Base-by-base conservation (phyloP, 2,329 filamentous ascomycete species). In the Helotiales sp. region DNA sequence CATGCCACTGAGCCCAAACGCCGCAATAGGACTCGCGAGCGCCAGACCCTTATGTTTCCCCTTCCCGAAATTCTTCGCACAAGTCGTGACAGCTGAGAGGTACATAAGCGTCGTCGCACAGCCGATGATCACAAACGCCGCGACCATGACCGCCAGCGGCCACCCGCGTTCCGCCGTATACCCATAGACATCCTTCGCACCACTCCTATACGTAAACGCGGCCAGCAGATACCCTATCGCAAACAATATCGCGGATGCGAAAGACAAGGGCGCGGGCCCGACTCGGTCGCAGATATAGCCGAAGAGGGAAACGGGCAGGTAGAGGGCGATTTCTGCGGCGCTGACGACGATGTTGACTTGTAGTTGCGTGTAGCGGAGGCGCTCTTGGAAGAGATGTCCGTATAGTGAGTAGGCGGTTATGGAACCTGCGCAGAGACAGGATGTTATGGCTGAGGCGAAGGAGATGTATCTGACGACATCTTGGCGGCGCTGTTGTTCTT, bases 41-140 rank as follows among this genome's bases (percentile, higher is more conserved):
- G 96, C 95, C 60, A 99, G 82, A 0, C 96, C 96, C 75, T 95
- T 91, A 75, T 96, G 90, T 75, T 90, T 92, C 3, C 93, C 93
- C 68, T 91, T 89, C 58, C 94, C 94, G 80, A 98, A 99, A 81
- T 98, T 99, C 87, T 99, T 99, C 40, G 96, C 96, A 76, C 93
- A 97, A 0, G 95, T 97, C 6, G 95, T 95, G n/a, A 99, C 91
- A 1, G 93, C 91, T 60, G 90, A 87, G 64, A 98, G 84, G 79
- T 98, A 99, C 88, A 98, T 93, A 78, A 88, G 88, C 71, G 91
- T 92, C 0, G 95, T 97, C 5, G 89, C 95, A 69, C 90, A 86
- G 1, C 96, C 96, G 66, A 99, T 89, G 61, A 87, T 86, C 55
- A 94, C 84, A 78, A 98, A 99, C 0, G 93, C 90, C 63, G 93